Percentiles rank a stretch among this genome's conserved stretches.
Evolutionary conservation across 116 monocot genomes (phyloP).

Genomic region (Iris pallida): DNA sequence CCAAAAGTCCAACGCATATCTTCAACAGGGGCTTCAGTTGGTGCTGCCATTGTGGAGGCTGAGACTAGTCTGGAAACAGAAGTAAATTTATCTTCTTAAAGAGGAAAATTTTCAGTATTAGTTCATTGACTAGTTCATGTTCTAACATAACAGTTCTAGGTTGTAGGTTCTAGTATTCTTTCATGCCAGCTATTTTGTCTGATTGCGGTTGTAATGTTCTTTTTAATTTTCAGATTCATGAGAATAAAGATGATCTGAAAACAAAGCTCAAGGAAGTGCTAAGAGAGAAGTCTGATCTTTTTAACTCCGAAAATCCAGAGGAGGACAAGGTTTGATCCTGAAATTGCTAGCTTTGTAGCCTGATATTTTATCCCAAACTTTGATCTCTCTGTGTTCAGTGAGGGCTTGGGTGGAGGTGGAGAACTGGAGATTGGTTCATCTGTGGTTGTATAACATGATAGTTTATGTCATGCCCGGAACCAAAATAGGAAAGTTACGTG

Average conservation of each 20-base stretch:
- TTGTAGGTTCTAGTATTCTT: constrained; percentile 1
- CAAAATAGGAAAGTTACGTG: too few relatives aligned
- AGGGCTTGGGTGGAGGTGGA: too few relatives aligned
- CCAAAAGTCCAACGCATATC: constrained; percentile 57
- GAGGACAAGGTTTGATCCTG: constrained; percentile 74
- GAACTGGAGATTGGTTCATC: too few relatives aligned
- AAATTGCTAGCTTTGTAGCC: neutral
- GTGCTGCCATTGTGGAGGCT: constrained; percentile 90
- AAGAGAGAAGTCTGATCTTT: constrained; percentile 90
- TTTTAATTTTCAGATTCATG: constrained; percentile 27
- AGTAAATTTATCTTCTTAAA: constrained; percentile 26
- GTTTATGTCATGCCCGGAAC: too few relatives aligned
- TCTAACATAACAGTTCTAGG: neutral
- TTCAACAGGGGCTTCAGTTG: constrained; percentile 47
- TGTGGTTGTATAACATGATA: too few relatives aligned
- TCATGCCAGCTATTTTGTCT: neutral
- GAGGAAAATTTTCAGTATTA: neutral
- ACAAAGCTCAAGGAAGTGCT: constrained; percentile 73
- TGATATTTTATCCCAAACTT: too few relatives aligned
- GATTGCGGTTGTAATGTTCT: constrained; percentile 2
- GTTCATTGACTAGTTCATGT: neutral
- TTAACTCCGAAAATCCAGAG: constrained; percentile 71
- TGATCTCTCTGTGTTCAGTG: too few relatives aligned
- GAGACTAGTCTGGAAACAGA: constrained; percentile 77
- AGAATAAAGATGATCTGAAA: constrained; percentile 87